Evolutionary conservation across 106 monocot species (phyloP), one percentile per base, ranked within the genome.

Genomic region (Dioscorea dumetorum): DNA sequence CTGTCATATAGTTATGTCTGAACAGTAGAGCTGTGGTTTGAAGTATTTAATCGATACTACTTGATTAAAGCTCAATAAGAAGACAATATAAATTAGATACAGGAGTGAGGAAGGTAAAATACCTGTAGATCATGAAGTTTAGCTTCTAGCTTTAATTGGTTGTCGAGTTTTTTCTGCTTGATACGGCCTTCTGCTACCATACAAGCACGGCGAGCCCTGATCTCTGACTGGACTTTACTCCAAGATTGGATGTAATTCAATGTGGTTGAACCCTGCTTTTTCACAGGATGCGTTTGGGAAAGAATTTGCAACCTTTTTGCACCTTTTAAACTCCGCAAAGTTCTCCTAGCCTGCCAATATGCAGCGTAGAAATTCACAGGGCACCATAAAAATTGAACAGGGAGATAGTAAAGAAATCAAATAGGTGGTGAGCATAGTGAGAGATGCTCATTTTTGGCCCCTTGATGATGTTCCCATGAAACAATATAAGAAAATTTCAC

Each of bases 41-140:
- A 41, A 41, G 41, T 28, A 28, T 28, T 28, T 28, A 1, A 28
- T 28, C 3, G 28, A 28, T 28, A 28, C 28, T 28, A 28, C 28
- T 28, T 3, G 3, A 28, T 28, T 28, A 41, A 5, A 41, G 6
- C 41, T 41, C 41, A 41, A 41, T 41, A 5, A 41, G 41, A 41
- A 41, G 41, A 0, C 41, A 41, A 10, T 10, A 41, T 41, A 41
- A 41, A 41, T 41, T 41, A 41, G 41, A 41, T 10, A 41, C 41
- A 8, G 41, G 41, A 41, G 41, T 8, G 5, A 41, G 10, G 6
- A 41, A 41, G 15, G 17, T 33, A 34, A 28, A 28, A 63, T 70
- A 90, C 90, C 74, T 80, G 80, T 50, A 86, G 24, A n/a, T 78
- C 85, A 78, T 90, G 83, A 73, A 90, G 76, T 60, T 90, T 83